Conservation (phyloP, 345 rosid species). For the Erodium maritimum region DNA sequence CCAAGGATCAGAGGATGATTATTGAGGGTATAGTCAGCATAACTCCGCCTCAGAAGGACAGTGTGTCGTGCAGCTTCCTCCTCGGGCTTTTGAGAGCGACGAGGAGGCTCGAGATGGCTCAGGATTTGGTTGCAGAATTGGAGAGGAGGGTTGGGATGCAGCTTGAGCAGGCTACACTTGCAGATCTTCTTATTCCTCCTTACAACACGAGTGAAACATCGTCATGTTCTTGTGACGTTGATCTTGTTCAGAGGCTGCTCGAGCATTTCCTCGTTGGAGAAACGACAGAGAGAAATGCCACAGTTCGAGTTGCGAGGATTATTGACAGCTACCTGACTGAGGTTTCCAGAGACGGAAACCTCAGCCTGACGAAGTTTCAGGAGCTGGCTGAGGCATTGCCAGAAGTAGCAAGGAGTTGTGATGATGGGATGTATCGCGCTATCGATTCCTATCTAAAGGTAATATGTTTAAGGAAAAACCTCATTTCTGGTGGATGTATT, state of each 20-base stretch:
- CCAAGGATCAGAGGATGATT: slow-evolving; percentile 85
- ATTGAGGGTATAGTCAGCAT: slow-evolving; percentile 82
- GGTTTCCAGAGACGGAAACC: slow-evolving; percentile 82
- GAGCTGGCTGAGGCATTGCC: slow-evolving; percentile 97
- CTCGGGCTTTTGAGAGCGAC: slow-evolving; percentile 72
- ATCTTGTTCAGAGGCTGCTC: slow-evolving; percentile 80
- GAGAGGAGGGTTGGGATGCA: slow-evolving; percentile 97
- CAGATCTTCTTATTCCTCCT: slow-evolving; percentile 73
- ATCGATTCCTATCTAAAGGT: slow-evolving; percentile 77
- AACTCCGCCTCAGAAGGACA: slow-evolving; percentile 80
- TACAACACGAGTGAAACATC: slow-evolving; percentile 45
- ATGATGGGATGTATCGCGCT: slow-evolving; percentile 95
- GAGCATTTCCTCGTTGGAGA: slow-evolving; percentile 95
- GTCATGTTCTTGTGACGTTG: slow-evolving; percentile 88
- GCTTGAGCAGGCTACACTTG: slow-evolving; percentile 78
- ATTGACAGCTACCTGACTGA: slow-evolving; percentile 96
- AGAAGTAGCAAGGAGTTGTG: slow-evolving; percentile 87
- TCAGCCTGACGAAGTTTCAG: slow-evolving; percentile 78
- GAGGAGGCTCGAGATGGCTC: slow-evolving; percentile 72
- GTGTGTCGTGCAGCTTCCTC: slow-evolving; percentile 81
- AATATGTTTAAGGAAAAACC: no score
- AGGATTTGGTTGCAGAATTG: slow-evolving; percentile 75
- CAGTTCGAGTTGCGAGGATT: slow-evolving; percentile 88
- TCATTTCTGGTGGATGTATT: no score
- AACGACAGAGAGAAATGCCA: slow-evolving; percentile 72